Conservation (phyloP, 306 rosid genomes). For the Vicia faba region DNA sequence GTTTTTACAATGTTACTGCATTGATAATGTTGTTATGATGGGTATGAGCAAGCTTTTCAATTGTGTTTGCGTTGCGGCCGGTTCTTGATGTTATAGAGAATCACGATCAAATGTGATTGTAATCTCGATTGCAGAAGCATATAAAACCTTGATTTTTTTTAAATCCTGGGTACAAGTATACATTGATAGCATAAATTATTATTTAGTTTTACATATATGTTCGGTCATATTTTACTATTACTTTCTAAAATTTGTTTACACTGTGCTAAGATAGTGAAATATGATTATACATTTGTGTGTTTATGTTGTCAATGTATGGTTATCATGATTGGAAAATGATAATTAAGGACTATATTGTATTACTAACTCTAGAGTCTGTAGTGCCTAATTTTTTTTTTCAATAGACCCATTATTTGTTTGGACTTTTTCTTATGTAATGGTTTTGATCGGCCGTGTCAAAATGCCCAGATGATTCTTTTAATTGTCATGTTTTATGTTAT, state of each 20-base stretch:
- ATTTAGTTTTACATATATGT: neutral
- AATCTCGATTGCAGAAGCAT: neutral
- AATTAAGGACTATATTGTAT: neutral
- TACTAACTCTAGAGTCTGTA: neutral
- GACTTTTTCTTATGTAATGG: neutral
- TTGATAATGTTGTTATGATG: neutral
- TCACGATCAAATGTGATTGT: neutral
- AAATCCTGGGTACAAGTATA: neutral
- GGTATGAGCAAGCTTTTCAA: too few species aligned
- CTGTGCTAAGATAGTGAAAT: neutral
- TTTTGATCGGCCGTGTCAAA: conserved; percentile 9
- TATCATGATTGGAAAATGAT: neutral
- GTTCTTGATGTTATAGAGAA: neutral
- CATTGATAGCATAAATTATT: neutral
- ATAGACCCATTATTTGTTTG: neutral
- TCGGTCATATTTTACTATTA: neutral
- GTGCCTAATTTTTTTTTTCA: neutral
- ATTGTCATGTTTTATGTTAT: conserved; percentile 15
- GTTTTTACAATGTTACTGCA: neutral
- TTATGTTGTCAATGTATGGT: neutral
- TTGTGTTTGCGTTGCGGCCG: neutral
- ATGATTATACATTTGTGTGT: neutral
- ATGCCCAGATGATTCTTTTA: neutral
- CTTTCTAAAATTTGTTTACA: neutral
- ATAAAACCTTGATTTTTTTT: neutral